Evolutionary conservation across 306 rosid genomes (phyloP).

Genomic region (Macrotyloma uniflorum): DNA sequence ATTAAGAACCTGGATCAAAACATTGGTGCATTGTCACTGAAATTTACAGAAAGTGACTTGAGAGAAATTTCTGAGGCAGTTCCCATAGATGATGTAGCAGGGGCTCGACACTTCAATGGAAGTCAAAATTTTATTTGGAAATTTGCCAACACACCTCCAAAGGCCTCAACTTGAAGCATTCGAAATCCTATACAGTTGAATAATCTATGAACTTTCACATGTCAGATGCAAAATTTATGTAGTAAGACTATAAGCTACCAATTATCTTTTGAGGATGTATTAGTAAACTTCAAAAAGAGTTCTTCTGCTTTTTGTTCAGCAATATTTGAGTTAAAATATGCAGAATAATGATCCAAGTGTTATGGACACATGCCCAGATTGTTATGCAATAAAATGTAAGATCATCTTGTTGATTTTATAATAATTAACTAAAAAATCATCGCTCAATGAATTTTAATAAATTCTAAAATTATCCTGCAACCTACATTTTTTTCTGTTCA

Average conservation of each 20-base stretch:
- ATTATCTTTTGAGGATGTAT: not conserved
- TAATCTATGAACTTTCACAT: not conserved
- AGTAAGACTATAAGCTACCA: not conserved
- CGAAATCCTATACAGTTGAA: slow-evolving; percentile 14
- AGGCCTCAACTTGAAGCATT: slow-evolving; percentile 31
- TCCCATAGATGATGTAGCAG: slow-evolving; percentile 51
- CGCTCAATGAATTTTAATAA: too few species aligned
- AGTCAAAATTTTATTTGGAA: slow-evolving; percentile 35
- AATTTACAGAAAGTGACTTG: slow-evolving; percentile 42
- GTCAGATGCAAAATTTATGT: not conserved
- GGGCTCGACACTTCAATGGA: slow-evolving; percentile 20
- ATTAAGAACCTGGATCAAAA: slow-evolving; percentile 50
- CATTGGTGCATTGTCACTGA: slow-evolving; percentile 24
- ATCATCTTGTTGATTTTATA: too few species aligned
- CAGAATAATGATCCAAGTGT: too few species aligned
- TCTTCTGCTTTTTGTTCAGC: too few species aligned
- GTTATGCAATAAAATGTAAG: too few species aligned
- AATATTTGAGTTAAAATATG: too few species aligned
- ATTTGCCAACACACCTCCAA: slow-evolving; percentile 52
- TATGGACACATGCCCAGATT: too few species aligned
- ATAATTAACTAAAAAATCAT: too few species aligned
- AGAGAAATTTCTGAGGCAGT: slow-evolving; percentile 52
- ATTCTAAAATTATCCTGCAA: too few species aligned
- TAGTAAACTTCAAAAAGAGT: too few species aligned
- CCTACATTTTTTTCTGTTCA: too few species aligned